A percentile compares a stretch with the other conserved stretches of the same genome.
Evolutionary conservation across 768 basidiomycete species (phyloP).

Genomic region (Amanita jacksonii): DNA sequence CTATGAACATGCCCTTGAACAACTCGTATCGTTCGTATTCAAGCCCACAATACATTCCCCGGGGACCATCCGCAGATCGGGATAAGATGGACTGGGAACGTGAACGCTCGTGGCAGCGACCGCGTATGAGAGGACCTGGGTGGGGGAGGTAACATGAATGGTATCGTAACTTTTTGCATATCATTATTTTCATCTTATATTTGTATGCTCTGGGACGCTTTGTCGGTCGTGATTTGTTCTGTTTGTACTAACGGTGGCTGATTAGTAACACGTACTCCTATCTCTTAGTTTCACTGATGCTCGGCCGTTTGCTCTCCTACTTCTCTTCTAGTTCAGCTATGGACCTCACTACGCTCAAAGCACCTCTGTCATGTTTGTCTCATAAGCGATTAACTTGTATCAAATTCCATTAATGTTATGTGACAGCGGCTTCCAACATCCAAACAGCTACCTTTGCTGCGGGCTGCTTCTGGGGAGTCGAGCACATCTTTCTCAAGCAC

Average conservation of each 20-base stretch:
- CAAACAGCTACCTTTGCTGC: conserved; percentile 40
- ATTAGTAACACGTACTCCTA: too few relatives aligned
- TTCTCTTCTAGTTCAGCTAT: conserved; percentile 14
- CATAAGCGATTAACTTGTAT: not conserved
- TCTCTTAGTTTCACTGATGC: too few relatives aligned
- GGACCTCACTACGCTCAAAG: conserved; percentile 29
- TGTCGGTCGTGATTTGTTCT: too few relatives aligned
- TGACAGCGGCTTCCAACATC: conserved; percentile 15
- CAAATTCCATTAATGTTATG: not conserved
- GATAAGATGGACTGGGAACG: conserved; percentile 37
- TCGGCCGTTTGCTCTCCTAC: not conserved
- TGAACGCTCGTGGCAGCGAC: conserved; percentile 24
- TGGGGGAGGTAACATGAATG: conserved; percentile 23
- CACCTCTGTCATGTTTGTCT: conserved; percentile 31
- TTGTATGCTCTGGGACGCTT: too few relatives aligned
- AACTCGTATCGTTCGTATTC: conserved; percentile 12
- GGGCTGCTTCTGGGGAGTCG: conserved; percentile 83
- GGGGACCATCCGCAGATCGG: conserved; percentile 44
- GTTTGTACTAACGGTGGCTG: too few relatives aligned
- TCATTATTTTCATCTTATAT: too few relatives aligned
- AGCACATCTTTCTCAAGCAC: conserved; percentile 77
- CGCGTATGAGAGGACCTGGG: conserved; percentile 25
- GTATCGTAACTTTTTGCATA: too few relatives aligned
- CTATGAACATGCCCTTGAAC: conserved; percentile 4
- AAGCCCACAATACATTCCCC: conserved; percentile 30